Evolutionary conservation across 768 basidiomycete species (phyloP), one percentile per base, ranked within the genome.

Genomic region (Crepidotus variabilis): DNA sequence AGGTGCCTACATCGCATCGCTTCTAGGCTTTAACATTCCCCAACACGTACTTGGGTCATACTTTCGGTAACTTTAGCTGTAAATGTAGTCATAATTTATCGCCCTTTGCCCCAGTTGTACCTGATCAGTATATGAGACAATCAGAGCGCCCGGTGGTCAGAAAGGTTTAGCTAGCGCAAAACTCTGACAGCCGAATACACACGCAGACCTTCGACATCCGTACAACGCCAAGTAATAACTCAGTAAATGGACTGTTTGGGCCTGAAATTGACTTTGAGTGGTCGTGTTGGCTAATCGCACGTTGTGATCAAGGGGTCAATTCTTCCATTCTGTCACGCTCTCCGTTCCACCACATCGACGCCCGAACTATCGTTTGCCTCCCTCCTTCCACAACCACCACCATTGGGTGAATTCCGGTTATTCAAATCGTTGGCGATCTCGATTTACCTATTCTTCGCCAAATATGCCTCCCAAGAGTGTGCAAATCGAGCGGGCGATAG

Each of bases 11-110:
- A 80, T 96, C 56, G 75, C 92, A 36, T 92, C 91, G 20, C 73
- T 98, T 53, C 75, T 97, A 32, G 95, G 95, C 6, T 93, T 95
- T 77, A 97, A 97, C 67, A 81, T 96, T 57, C 87, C 93, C 60
- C 50, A 57, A 47, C 47, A 28, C 24, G 36, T 51, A 13, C 24
- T 34, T 49, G 50, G 32, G 36, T 51, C 50, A 47, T 35, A 45
- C 50, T 47, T 50, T 32, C 45, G 47, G 33, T 51, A 45, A 43
- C 52, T 47, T 13, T 21, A 36, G 20, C 39, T 58, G 46, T 54
- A 53, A 34, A 47, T 50, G 28, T 28, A 28, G 28, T 28, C 28
- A 28, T 28, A 28, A 28, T 28, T 28, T 28, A 28, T 28, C 28
- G 28, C 28, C 28, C 28, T 28, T 28, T 28, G 28, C 28, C 28